Evolutionary conservation across 2,329 filamentous ascomycete species (phyloP).

Genomic region (Raffaelea albimanens): DNA sequence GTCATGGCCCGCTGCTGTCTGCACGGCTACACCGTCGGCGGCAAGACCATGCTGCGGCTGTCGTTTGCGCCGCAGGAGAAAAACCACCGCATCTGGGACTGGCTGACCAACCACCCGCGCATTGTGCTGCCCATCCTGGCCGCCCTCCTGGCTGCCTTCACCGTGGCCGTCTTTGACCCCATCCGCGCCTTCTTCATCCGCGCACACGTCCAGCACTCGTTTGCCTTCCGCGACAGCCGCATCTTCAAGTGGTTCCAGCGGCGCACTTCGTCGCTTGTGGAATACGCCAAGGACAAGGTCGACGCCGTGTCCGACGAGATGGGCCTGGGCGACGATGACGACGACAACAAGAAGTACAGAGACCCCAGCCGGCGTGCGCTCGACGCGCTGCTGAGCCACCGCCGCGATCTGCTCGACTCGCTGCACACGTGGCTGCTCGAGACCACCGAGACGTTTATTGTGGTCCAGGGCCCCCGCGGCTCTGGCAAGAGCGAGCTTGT

Average conservation of each 20-base stretch:
- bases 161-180: slow-evolving; percentile 86
- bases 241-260: slow-evolving; percentile 74
- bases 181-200: slow-evolving; percentile 91
- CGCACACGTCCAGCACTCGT: slow-evolving; percentile 69
- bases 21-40: slow-evolving; percentile 66
- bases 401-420: slow-evolving; percentile 71
- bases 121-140: slow-evolving; percentile 79
- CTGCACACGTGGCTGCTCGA: slow-evolving; percentile 81
- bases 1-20: slow-evolving; percentile 89
- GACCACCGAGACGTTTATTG: slow-evolving; percentile 82
- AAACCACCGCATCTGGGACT: slow-evolving; percentile 72
- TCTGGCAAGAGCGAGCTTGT: slow-evolving; percentile 87
- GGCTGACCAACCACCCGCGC: slow-evolving; percentile 75
- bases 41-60: slow-evolving; percentile 59
- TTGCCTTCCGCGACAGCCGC: slow-evolving; percentile 63
- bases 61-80: slow-evolving; percentile 77
- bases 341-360: background rate
- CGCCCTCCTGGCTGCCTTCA: slow-evolving; percentile 71
- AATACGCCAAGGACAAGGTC: slow-evolving; percentile 31
- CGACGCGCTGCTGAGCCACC: slow-evolving; percentile 78
- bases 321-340: slow-evolving; percentile 46
- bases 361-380: slow-evolving; percentile 35
- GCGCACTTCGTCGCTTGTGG: slow-evolving; percentile 58
- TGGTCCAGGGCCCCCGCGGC: slow-evolving; percentile 84
- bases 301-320: slow-evolving; percentile 47